These are phyloP conservation scores for Daldinia caldariorum DNA, from an alignment of 495 filamentous ascomycete species.

Conservation along the genomic window DNA sequence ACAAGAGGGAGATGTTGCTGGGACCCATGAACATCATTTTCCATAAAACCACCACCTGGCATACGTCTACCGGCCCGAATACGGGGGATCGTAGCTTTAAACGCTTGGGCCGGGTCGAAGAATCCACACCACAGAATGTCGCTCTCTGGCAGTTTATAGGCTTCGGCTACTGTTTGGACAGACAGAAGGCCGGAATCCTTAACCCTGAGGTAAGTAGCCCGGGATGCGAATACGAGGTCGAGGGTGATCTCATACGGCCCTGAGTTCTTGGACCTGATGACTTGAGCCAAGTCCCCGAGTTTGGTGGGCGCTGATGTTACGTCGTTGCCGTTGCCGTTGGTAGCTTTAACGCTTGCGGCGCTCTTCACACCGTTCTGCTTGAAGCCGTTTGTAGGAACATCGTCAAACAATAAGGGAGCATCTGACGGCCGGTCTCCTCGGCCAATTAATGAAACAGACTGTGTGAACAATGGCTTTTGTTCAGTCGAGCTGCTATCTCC, in stretches of 20 bases:
- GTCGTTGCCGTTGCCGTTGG: no score
- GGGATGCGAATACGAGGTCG: constrained; percentile 59
- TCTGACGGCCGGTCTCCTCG: constrained; percentile 17
- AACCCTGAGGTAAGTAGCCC: constrained; percentile 47
- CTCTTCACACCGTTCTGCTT: not conserved
- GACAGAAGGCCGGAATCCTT: constrained; percentile 51
- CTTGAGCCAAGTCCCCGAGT: constrained; percentile 51
- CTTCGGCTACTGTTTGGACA: constrained; percentile 38
- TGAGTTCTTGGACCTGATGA: constrained; percentile 62
- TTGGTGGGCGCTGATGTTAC: constrained; percentile 14
- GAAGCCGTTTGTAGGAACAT: not conserved
- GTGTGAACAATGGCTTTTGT: constrained; percentile 28
- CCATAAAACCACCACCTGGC: constrained; percentile 46
- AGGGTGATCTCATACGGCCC: constrained; percentile 63
- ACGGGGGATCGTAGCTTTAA: constrained; percentile 56
- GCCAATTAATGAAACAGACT: constrained; percentile 19
- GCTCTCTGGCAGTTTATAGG: constrained; percentile 48
- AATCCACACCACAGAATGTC: constrained; percentile 54
- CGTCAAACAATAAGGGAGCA: not conserved
- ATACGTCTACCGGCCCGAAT: constrained; percentile 33
- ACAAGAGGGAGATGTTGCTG: constrained; percentile 49
- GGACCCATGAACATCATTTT: constrained; percentile 52
- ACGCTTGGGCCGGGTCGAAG: constrained; percentile 57
- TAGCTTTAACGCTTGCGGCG: not conserved
- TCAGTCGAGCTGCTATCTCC: not conserved